phyloP scores from a whole-genome alignment of 805 yeast species.

The Ogataea pignaliae region DNA sequence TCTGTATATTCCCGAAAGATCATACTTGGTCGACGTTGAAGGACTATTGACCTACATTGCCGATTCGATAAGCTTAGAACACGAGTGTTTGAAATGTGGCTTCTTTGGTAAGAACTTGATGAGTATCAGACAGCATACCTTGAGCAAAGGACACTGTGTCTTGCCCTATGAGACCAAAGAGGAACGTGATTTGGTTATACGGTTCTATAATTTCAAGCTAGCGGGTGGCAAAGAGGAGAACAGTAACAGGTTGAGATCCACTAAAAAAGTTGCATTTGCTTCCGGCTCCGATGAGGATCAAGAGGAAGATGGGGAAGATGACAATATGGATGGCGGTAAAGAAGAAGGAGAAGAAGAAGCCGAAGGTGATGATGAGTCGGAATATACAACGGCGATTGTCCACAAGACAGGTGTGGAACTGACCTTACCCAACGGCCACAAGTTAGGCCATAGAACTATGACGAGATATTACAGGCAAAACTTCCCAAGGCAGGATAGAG shows the following conservation, averaged over 20 bases:
- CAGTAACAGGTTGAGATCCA: background rate
- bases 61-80: constrained; percentile 72
- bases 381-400: constrained; percentile 27
- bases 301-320: constrained; percentile 29
- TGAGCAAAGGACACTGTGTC: constrained; percentile 78
- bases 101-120: constrained; percentile 76
- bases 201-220: constrained; percentile 69
- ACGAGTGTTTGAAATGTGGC: constrained; percentile 74
- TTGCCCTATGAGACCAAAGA: constrained; percentile 81
- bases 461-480: constrained; percentile 65
- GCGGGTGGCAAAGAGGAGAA: background rate
- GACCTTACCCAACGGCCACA: constrained; percentile 68
- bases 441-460: constrained; percentile 75
- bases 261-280: constrained; percentile 25
- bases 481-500: constrained; percentile 36
- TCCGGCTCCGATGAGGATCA: constrained; percentile 24
- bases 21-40: constrained; percentile 57
- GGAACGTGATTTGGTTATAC: constrained; percentile 64
- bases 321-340: constrained; percentile 18
- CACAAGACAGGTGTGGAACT: constrained; percentile 52
- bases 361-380: constrained; percentile 20
- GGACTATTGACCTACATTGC: constrained; percentile 73
- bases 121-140: constrained; percentile 84
- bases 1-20: constrained; percentile 78
- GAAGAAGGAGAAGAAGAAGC: constrained; percentile 23